A percentile compares a stretch with the other conserved stretches of the same genome.
phyloP scores from a whole-genome alignment of 805 yeast genomes.

The Schwanniomyces sp. region DNA sequence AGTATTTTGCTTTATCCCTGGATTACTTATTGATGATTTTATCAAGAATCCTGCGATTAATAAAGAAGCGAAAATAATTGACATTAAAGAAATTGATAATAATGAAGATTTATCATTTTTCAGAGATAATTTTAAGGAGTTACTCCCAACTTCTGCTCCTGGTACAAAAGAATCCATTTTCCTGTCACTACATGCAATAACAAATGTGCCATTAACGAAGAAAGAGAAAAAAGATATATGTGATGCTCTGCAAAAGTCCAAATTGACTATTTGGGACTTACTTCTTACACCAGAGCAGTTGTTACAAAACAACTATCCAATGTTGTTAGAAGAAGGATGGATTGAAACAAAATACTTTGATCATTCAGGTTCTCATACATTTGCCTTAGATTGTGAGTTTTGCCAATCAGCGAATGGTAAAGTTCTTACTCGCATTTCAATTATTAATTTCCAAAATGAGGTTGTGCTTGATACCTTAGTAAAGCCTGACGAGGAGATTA shows the following conservation, averaged over 20 bases:
- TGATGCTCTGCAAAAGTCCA: conserved; percentile 29
- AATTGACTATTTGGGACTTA: conserved; percentile 53
- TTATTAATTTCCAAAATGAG: conserved; percentile 62
- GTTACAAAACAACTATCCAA: conserved; percentile 54
- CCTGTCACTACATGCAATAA: conserved; percentile 55
- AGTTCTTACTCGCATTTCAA: conserved; percentile 74
- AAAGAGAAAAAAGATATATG: conserved; percentile 49
- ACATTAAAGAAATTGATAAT: conserved; percentile 5
- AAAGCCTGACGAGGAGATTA: conserved; percentile 71
- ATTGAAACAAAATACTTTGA: conserved; percentile 46
- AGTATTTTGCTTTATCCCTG: conserved; percentile 64
- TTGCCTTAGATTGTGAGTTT: conserved; percentile 94
- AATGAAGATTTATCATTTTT: conserved; percentile 28
- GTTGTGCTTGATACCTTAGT: conserved; percentile 73
- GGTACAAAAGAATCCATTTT: conserved; percentile 60
- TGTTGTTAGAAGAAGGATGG: conserved; percentile 38
- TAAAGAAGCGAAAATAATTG: conserved; percentile 5
- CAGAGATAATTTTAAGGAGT: conserved; percentile 35
- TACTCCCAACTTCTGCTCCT: conserved; percentile 59
- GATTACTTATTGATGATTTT: conserved; percentile 51
- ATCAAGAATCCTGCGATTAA: conserved; percentile 20
- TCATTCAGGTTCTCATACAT: conserved; percentile 62
- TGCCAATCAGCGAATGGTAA: conserved; percentile 62
- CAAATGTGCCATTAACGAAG: conserved; percentile 56
- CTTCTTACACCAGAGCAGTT: conserved; percentile 51